These are phyloP conservation scores for Malbranchea zuffiana DNA, from an alignment of 2,329 filamentous ascomycete genomes.

Conservation along the genomic window DNA sequence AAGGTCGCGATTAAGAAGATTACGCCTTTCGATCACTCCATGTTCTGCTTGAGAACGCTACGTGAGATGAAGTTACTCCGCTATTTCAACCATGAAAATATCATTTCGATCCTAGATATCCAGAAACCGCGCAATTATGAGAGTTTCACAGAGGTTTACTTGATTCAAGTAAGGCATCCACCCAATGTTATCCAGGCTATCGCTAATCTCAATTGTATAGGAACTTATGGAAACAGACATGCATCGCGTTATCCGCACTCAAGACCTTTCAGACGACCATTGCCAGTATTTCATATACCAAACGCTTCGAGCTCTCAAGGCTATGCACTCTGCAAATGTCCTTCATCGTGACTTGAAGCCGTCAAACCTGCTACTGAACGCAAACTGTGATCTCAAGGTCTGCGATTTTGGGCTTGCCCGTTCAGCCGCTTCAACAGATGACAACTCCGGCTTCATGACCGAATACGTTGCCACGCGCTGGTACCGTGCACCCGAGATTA, in stretches of 20 bases:
- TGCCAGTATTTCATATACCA: conserved; percentile 99
- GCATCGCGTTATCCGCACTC: conserved; percentile 96
- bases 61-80: conserved; percentile 98
- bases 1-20: conserved; percentile 99
- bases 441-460: conserved; percentile 99
- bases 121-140: conserved; percentile 96
- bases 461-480: conserved; percentile 99
- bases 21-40: conserved; percentile 96
- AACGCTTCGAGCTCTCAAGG: conserved; percentile 91
- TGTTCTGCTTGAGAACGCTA: conserved; percentile 93
- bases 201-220: conserved; percentile 34
- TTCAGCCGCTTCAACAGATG: conserved; percentile 91
- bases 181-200: conserved; percentile 14
- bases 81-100: conserved; percentile 99
- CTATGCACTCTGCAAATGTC: conserved; percentile 98
- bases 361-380: conserved; percentile 91
- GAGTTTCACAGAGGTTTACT: conserved; percentile 92
- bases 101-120: conserved; percentile 98
- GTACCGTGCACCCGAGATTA: conserved; percentile 98
- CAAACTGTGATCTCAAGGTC: conserved; percentile 97
- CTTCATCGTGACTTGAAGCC: conserved; percentile 96
- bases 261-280: conserved; percentile 96
- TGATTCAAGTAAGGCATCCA: conserved; percentile 66
- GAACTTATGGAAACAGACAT: conserved; percentile 99
- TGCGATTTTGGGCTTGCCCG: conserved; percentile 96